Evolutionary conservation across 1,139 yeast genomes (phyloP).

Genomic region (Candida smagusa): DNA sequence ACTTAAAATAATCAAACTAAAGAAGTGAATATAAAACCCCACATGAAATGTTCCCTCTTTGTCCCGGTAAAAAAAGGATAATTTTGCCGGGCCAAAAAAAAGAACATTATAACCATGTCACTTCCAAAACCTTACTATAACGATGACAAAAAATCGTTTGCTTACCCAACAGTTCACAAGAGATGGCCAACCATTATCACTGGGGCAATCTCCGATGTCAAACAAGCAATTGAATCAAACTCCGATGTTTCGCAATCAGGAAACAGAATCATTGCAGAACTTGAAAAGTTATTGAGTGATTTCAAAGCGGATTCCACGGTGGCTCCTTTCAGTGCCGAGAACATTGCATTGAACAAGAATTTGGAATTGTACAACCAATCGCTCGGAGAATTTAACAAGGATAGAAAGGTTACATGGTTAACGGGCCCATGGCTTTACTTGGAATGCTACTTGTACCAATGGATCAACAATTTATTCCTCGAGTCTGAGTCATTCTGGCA

Average conservation of each 20-base stretch:
- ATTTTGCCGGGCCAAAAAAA: too few species aligned
- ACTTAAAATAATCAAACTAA: too few species aligned
- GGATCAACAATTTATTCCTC: slow-evolving; percentile 49
- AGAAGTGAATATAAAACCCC: too few species aligned
- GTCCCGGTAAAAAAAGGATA: too few species aligned
- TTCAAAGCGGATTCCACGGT: slow-evolving; percentile 39
- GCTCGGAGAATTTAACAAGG: slow-evolving; percentile 25
- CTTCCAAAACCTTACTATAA: slow-evolving; percentile 47
- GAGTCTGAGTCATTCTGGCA: slow-evolving; percentile 41
- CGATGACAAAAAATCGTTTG: slow-evolving; percentile 74
- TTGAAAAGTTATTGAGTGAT: slow-evolving; percentile 37
- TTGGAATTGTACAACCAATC: slow-evolving; percentile 52
- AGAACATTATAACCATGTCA: slow-evolving; percentile 7
- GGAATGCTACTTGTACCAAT: slow-evolving; percentile 81
- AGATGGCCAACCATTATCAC: slow-evolving; percentile 87
- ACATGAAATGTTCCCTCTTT: too few species aligned
- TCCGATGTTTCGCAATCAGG: slow-evolving; percentile 27
- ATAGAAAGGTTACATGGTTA: slow-evolving; percentile 57
- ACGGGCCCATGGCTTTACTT: slow-evolving; percentile 91
- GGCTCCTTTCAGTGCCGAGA: slow-evolving; percentile 40
- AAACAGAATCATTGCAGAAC: slow-evolving; percentile 27
- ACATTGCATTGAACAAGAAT: slow-evolving; percentile 37
- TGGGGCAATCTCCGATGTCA: slow-evolving; percentile 63
- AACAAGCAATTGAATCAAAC: slow-evolving; percentile 13
- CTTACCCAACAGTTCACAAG: slow-evolving; percentile 68